Base-by-base conservation (phyloP, 1,284 basidiomycete species). In the Heterobasidion parviporum region DNA sequence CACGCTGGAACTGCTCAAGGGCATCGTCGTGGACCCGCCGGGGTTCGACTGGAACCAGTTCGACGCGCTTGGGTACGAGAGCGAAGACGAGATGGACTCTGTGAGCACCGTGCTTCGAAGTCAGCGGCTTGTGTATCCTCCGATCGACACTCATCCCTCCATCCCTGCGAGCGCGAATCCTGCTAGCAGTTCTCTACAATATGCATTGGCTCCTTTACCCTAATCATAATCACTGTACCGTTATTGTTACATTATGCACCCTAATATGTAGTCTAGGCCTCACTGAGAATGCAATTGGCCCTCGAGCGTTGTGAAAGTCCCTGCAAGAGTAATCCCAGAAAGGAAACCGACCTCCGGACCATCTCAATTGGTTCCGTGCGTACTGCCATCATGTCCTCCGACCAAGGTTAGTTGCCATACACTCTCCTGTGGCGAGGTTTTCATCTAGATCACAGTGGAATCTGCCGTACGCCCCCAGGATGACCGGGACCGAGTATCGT, bases 61-160 rank as follows among this genome's bases (percentile, higher is more conserved):
- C 57, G 66, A 70, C 50, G 66, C 68, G 6, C 71, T 87, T 49
- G 85, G 82, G 7, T 74, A 72, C n/a, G 84, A 80, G 59, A 85
- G 77, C 50, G 80, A 77, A 12, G 74, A 73, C 44, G 73, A 75
- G 36, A 68, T 47, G 41, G 57, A 61, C 34, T 16, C 53, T 32
- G 54, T 58, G 50, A 52, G 34, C 18, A 38, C 49, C 50, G 43
- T 35, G n/a, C 32, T 54, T 20, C 49, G 54, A 15, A 53, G 51
- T 57, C 54, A 15, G 35, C 50, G 51, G 32, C 33, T 52, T 44
- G 43, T 53, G 45, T 52, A 54, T 53, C 45, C 54, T 34, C 14
- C 47, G 12, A n/a, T 41, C n/a, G 38, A 41, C n/a, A 41, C 38
- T 41, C 38, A 43, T 50, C n/a, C 15, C 36, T 54, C 44, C 41